These are phyloP conservation scores for Dalbergia oliveri DNA, from an alignment of 306 rosid genomes.

Conservation along the genomic window DNA sequence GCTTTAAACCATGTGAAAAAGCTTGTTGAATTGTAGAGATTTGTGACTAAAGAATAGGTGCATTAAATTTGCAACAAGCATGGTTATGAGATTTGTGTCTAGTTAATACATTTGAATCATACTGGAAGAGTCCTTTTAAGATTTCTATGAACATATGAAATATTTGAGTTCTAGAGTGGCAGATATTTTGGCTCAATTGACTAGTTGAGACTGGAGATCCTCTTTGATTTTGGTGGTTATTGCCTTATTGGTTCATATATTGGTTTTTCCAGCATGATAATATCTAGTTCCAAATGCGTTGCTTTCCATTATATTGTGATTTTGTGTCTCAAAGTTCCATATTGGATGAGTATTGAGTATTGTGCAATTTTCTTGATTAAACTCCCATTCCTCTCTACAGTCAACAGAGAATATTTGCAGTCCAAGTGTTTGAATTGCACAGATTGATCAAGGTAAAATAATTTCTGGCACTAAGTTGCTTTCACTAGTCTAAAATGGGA, in stretches of 20 bases:
- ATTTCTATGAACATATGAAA: conserved; percentile 37
- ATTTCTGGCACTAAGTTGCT: conserved; percentile 23
- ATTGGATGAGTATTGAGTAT: conserved; percentile 41
- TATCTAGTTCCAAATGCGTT: conserved; percentile 38
- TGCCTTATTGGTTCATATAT: conserved; percentile 30
- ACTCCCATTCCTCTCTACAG: conserved; percentile 72
- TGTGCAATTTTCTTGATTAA: conserved; percentile 56
- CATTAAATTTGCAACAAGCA: neutral
- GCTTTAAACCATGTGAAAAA: conserved; percentile 11
- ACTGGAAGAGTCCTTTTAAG: conserved; percentile 8
- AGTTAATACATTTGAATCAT: conserved; percentile 18
- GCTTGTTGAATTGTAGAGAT: neutral
- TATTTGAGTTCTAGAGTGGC: conserved; percentile 4
- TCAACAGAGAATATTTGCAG: conserved; percentile 69
- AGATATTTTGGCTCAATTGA: conserved; percentile 16
- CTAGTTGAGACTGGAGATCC: conserved; percentile 20
- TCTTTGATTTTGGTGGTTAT: conserved; percentile 29
- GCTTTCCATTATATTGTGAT: conserved; percentile 42
- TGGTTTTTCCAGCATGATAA: conserved; percentile 15
- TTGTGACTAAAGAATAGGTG: neutral
- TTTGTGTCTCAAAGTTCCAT: conserved; percentile 40
- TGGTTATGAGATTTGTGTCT: conserved; percentile 24
- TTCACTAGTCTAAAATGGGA: conserved; percentile 19
- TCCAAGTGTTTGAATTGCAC: conserved; percentile 75
- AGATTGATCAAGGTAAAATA: conserved; percentile 65